Evolutionary conservation across 768 basidiomycete species (phyloP).

Genomic region (Russula compacta): DNA sequence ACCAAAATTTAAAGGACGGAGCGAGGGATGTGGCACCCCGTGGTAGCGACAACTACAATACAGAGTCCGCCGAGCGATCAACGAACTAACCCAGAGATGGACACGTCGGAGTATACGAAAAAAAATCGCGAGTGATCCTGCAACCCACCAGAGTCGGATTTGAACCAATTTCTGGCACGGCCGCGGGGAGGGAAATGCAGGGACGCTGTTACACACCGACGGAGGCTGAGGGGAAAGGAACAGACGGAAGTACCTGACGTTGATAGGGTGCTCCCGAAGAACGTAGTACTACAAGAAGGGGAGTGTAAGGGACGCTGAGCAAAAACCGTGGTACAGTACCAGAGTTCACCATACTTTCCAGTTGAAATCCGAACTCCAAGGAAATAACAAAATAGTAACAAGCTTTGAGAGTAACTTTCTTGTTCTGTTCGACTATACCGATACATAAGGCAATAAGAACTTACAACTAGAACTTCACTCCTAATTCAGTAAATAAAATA

Average conservation of each 20-base stretch:
- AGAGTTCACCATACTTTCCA: no score
- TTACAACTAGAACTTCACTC: no score
- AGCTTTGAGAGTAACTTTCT: no score
- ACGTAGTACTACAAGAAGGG: no score
- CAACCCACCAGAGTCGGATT: slow-evolving; percentile 5
- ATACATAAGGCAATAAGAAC: no score
- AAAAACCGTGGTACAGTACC: no score
- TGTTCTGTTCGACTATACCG: no score
- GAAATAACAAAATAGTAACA: no score
- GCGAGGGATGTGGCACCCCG: slow-evolving; percentile 11
- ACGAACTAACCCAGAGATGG: slow-evolving; percentile 18
- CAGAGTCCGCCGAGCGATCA: slow-evolving; percentile 19
- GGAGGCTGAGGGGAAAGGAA: not conserved
- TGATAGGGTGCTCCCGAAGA: not conserved
- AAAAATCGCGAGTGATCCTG: not conserved
- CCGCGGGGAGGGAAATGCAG: not conserved
- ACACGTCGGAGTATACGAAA: slow-evolving; percentile 13
- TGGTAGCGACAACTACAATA: slow-evolving; percentile 10
- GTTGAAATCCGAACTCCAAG: no score
- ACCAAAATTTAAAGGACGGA: slow-evolving; percentile 2
- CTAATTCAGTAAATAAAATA: no score
- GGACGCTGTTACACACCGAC: not conserved
- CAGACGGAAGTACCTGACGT: not conserved
- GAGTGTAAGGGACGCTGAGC: no score
- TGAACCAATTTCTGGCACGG: not conserved